These are phyloP conservation scores for Acidiella bohemica DNA, from an alignment of 495 filamentous ascomycete genomes.

Conservation along the genomic window DNA sequence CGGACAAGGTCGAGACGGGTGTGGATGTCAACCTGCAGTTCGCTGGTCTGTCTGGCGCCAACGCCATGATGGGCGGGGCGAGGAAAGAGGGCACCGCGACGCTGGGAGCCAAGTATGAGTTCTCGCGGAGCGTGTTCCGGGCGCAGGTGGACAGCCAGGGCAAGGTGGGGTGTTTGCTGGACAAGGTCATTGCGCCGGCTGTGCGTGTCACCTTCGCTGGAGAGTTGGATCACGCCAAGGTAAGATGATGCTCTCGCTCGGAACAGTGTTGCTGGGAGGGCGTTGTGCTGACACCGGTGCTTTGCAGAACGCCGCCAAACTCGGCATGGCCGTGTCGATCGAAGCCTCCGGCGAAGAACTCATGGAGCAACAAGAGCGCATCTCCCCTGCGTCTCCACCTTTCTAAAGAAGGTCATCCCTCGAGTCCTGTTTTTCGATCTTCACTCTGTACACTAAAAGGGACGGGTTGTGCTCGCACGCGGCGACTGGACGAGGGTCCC, in stretches of 20 bases:
- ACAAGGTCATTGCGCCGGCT: slow-evolving; percentile 85
- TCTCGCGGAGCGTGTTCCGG: slow-evolving; percentile 83
- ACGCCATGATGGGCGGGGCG: slow-evolving; percentile 35
- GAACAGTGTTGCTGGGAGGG: neutral
- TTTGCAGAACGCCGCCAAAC: slow-evolving; percentile 75
- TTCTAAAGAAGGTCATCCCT: no score
- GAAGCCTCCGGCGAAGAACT: slow-evolving; percentile 81
- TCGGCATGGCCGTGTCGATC: slow-evolving; percentile 87
- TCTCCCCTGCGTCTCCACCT: slow-evolving; percentile 27
- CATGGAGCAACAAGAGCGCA: slow-evolving; percentile 77
- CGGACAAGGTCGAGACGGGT: slow-evolving; percentile 92
- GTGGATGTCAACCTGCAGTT: slow-evolving; percentile 87
- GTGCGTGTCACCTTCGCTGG: slow-evolving; percentile 88
- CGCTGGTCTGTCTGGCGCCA: slow-evolving; percentile 44
- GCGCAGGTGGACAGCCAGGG: slow-evolving; percentile 92
- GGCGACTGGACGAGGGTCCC: no score
- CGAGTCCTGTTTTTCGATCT: no score
- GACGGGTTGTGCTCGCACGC: no score
- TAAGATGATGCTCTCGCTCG: slow-evolving; percentile 33
- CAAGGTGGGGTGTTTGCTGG: slow-evolving; percentile 79
- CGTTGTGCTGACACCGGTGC: neutral
- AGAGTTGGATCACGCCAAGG: slow-evolving; percentile 93
- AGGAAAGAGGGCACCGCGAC: slow-evolving; percentile 79
- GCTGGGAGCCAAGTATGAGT: slow-evolving; percentile 95
- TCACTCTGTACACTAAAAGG: no score